Base-by-base conservation (phyloP, 208 protist species). In the Crithidia bombi region DNA sequence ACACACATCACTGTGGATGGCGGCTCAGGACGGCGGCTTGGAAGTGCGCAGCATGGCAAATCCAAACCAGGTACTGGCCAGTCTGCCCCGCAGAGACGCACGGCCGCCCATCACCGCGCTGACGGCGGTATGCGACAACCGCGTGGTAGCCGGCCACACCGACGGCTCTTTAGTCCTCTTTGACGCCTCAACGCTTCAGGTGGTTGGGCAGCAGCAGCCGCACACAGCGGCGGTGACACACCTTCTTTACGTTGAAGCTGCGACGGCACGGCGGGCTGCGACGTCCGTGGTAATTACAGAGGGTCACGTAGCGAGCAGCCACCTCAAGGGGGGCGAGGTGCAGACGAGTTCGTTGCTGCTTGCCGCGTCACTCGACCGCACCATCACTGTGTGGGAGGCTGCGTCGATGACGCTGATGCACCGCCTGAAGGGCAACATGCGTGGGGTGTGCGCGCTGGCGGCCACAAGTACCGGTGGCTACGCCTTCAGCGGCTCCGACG, bases 301-400 rank as follows among this genome's bases (percentile, higher is more conserved):
- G 28, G 26, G 50, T 19, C 54, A 4, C 15, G n/a, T 32, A 6
- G 33, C 57, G 11, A 33, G 14, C 47, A 12, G 15, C 7, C 44
- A 15, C 11, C 3, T 11, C n/a, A 74, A 55, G 47, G 39, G 19
- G 25, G 57, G 15, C 47, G 35, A 11, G 52, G 33, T 39, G 5
- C 68, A 69, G 14, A 78, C 58, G 26, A 57, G 54, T 5, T 75
- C 81, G 26, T 61, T 91, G n/a, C 75, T 94, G 39, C 44, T 94
- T 6, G 80, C 86, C 5, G 89, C 75, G 36, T 87, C 85, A 0
- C 57, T 77, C 2, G 89, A 94, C 63, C 61, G 73, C 30, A 87
- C 86, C 17, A 86, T 94, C 69, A 85, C 68, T 1, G 85, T 86
- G 39, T 94, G 89, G 89, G 76, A 83, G 36, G 78, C 69, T 11